Evolutionary conservation across 2,329 filamentous ascomycete species (phyloP).

Genomic region (Penicillium oxalicum): DNA sequence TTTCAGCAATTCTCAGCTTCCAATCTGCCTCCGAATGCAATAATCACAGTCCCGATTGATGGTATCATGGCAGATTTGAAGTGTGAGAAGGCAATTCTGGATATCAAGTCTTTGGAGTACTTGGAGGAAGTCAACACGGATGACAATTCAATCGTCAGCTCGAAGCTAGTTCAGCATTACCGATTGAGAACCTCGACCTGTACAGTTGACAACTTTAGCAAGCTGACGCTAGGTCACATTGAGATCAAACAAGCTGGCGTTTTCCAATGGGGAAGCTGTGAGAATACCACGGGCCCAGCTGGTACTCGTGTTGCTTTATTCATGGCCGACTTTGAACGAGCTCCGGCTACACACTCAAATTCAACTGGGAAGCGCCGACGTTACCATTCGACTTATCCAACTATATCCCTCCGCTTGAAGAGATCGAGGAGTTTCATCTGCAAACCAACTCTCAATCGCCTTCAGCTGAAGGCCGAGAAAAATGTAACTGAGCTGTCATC

Average conservation of each 20-base stretch:
- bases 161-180: neutral
- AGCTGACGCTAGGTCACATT: neutral
- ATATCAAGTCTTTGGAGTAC: neutral
- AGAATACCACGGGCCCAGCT: neutral
- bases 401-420: neutral
- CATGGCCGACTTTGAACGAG: neutral
- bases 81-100: constrained; percentile 1
- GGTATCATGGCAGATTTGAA: constrained; percentile 1
- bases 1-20: constrained; percentile 8
- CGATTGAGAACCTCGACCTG: constrained; percentile 1
- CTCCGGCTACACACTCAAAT: neutral
- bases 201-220: constrained; percentile 2
- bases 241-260: neutral
- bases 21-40: neutral
- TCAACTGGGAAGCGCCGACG: neutral
- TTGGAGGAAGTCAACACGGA: neutral
- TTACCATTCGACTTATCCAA: neutral
- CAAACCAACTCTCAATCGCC: neutral
- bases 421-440: neutral
- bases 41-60: constrained; percentile 1
- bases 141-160: neutral
- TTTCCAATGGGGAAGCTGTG: constrained; percentile 1
- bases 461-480: neutral
- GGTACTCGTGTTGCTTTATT: neutral
- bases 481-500: constrained; percentile 2